Evolutionary conservation across 345 rosid genomes (phyloP).

Genomic region (Balakata baccata): DNA sequence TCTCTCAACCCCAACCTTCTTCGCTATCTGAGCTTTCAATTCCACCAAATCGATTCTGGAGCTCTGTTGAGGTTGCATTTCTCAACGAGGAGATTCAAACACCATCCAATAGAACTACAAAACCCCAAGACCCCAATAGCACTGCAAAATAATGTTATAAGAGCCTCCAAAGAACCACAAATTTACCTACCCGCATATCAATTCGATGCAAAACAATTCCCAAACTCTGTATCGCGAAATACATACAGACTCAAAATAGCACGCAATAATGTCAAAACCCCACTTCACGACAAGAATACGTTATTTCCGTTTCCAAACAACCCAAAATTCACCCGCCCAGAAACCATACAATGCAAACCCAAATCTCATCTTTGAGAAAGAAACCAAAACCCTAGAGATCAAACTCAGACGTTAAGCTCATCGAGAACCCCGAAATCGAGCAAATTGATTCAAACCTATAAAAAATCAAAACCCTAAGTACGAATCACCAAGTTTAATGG

Average conservation of each 20-base stretch:
- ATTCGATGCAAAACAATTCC: slow-evolving; percentile 14
- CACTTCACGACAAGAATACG: background rate
- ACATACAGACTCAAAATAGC: slow-evolving; percentile 3
- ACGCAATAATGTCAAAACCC: slow-evolving; percentile 9
- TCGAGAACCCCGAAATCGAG: slow-evolving; percentile 24
- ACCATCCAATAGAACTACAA: slow-evolving; percentile 34
- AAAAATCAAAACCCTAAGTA: slow-evolving; percentile 58
- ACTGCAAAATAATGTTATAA: slow-evolving; percentile 36
- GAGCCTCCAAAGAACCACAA: slow-evolving; percentile 31
- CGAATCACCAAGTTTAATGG: slow-evolving; percentile 27
- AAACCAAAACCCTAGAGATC: slow-evolving; percentile 68
- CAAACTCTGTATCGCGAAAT: slow-evolving; percentile 18
- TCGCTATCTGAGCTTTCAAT: slow-evolving; percentile 64
- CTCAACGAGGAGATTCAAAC: slow-evolving; percentile 47
- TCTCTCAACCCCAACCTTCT: slow-evolving; percentile 85
- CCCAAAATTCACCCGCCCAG: slow-evolving; percentile 27
- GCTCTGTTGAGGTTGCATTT: slow-evolving; percentile 80
- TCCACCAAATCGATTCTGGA: slow-evolving; percentile 82
- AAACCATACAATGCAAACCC: slow-evolving; percentile 51
- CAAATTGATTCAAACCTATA: slow-evolving; percentile 29
- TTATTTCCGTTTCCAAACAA: slow-evolving; percentile 33
- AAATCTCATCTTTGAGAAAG: slow-evolving; percentile 52
- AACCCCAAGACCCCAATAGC: slow-evolving; percentile 26
- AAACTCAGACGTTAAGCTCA: slow-evolving; percentile 33
- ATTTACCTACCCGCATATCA: slow-evolving; percentile 30